Percentiles rank a stretch among this genome's conserved stretches.
Conservation (phyloP, 768 basidiomycete species). For the Boletus sp. region DNA sequence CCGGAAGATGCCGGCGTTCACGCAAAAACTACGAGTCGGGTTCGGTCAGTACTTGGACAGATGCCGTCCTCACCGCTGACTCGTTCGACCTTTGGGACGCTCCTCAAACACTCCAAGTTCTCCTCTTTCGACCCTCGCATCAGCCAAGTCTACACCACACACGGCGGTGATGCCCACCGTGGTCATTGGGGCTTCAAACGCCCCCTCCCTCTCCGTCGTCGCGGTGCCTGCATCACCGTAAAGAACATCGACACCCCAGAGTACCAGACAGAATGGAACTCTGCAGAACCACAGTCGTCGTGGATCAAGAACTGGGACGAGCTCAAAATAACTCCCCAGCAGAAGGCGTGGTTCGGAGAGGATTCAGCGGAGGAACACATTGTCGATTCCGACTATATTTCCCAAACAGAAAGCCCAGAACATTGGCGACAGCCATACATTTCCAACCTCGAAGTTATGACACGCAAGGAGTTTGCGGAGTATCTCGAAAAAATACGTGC, state of each 20-base stretch:
- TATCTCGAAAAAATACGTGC: slow-evolving; percentile 60
- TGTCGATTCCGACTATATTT: slow-evolving; percentile 26
- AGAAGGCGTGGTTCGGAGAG: slow-evolving; percentile 11
- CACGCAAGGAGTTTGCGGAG: slow-evolving; percentile 48
- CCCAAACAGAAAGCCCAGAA: slow-evolving; percentile 13
- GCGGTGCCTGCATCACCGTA: slow-evolving; percentile 63
- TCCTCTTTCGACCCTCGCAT: slow-evolving; percentile 74
- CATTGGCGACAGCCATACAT: slow-evolving; percentile 31
- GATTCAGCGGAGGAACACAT: slow-evolving; percentile 19
- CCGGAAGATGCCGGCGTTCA: slow-evolving; percentile 25
- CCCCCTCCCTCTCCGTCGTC: slow-evolving; percentile 64
- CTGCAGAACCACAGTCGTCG: slow-evolving; percentile 60
- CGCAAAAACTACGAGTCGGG: not conserved
- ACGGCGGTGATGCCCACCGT: slow-evolving; percentile 64
- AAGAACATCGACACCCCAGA: slow-evolving; percentile 66
- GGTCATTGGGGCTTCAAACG: slow-evolving; percentile 88
- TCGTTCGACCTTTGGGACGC: slow-evolving; percentile 68
- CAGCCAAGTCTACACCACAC: slow-evolving; percentile 72
- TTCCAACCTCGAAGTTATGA: slow-evolving; percentile 62
- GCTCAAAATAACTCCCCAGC: slow-evolving; percentile 30
- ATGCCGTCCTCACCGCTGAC: slow-evolving; percentile 33
- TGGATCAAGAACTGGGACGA: slow-evolving; percentile 69
- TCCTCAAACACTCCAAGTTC: slow-evolving; percentile 81
- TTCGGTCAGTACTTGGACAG: not conserved
- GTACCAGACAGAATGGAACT: slow-evolving; percentile 75